Percentiles rank a stretch among this genome's conserved stretches.
phyloP scores from a whole-genome alignment of 176 grass and related monocot species.

The Pharus latifolius region DNA sequence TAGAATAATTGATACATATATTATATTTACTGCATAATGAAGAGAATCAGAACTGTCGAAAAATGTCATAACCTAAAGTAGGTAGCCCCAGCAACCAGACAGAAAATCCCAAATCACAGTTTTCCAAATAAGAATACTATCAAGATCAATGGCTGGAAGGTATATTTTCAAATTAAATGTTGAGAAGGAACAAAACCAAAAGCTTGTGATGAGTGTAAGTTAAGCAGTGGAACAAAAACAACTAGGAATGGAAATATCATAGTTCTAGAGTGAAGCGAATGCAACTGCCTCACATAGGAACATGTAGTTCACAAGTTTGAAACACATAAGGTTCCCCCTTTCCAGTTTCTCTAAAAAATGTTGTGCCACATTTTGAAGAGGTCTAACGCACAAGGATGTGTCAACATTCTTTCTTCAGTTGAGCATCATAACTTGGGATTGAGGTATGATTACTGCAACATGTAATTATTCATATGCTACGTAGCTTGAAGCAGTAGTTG shows the following conservation, averaged over 20 bases:
- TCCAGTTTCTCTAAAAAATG: background rate
- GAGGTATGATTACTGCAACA: background rate
- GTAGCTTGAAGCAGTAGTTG: too few relatives aligned
- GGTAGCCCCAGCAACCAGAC: background rate
- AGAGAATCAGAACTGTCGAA: background rate
- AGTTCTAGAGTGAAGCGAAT: background rate
- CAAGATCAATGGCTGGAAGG: background rate
- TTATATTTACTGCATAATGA: too few relatives aligned
- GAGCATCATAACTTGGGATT: background rate
- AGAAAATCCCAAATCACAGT: constrained; percentile 12
- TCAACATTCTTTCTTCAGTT: background rate
- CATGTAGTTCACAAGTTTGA: background rate
- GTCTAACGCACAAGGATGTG: background rate
- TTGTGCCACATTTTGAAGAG: background rate
- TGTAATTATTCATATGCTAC: background rate
- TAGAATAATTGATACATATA: background rate
- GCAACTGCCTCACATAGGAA: background rate
- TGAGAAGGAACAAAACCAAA: background rate
- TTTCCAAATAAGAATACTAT: background rate
- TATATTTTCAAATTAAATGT: background rate
- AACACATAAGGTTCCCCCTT: background rate
- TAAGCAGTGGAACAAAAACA: constrained; percentile 9
- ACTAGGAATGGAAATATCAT: background rate
- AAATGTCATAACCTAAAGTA: background rate
- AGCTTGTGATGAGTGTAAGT: background rate